Conservation (phyloP, 495 filamentous ascomycete species). For the Penicillium coprophilum region DNA sequence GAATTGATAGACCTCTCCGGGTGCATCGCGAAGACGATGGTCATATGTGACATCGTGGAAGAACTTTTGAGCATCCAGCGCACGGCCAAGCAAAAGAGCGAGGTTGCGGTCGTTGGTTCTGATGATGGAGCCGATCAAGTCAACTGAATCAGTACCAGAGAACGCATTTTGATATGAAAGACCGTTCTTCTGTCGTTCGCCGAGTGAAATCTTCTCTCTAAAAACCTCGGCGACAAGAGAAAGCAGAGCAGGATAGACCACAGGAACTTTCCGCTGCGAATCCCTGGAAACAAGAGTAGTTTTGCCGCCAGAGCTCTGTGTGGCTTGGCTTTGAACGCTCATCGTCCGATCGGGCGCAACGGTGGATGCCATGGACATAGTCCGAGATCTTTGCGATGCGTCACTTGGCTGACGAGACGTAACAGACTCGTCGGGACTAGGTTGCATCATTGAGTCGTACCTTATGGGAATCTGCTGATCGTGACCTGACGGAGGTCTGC, state of each 20-base stretch:
- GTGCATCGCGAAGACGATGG: conserved; percentile 87
- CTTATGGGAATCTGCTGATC: conserved; percentile 21
- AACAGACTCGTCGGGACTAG: conserved; percentile 26
- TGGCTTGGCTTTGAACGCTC: conserved; percentile 46
- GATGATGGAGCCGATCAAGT: conserved; percentile 91
- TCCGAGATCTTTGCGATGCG: conserved; percentile 48
- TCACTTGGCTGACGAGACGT: conserved; percentile 44
- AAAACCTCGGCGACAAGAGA: conserved; percentile 90
- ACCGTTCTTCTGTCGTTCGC: conserved; percentile 93
- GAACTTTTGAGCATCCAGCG: conserved; percentile 97
- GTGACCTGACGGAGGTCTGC: conserved; percentile 57
- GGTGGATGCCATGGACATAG: conserved; percentile 92
- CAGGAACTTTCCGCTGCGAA: conserved; percentile 59
- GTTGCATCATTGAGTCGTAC: conserved; percentile 28
- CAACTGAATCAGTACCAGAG: conserved; percentile 90
- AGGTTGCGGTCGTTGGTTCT: conserved; percentile 95
- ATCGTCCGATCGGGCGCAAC: conserved; percentile 53
- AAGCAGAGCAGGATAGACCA: conserved; percentile 91
- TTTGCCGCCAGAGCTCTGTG: conserved; percentile 32
- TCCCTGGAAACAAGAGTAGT: conserved; percentile 47
- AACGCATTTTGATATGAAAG: conserved; percentile 97
- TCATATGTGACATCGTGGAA: conserved; percentile 99
- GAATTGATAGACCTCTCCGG: conserved; percentile 93
- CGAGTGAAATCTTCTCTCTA: conserved; percentile 75
- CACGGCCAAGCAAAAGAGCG: conserved; percentile 87